Conservation (phyloP, 169 alveolate genomes). For the Nephromyces sp. region DNA sequence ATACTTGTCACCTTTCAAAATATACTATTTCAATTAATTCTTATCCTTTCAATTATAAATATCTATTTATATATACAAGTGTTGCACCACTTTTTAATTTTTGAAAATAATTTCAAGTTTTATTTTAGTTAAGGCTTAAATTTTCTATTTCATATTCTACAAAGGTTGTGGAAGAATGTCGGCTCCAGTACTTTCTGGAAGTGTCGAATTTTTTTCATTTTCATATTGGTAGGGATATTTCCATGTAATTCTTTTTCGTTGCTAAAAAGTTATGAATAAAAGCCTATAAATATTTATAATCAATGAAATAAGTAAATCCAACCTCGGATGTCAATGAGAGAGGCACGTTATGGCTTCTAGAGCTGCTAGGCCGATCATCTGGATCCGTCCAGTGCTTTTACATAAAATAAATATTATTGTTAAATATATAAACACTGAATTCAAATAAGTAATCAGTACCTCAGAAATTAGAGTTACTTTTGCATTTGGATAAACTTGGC, state of each 20-base stretch:
- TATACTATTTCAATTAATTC: too few relatives aligned
- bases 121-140: not conserved
- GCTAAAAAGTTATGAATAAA: not conserved
- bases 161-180: conserved; percentile 2
- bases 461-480: conserved; percentile 2
- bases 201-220: not conserved
- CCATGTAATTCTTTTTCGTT: conserved; percentile 6
- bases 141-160: not conserved
- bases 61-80: too few relatives aligned
- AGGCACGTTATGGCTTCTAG: not conserved
- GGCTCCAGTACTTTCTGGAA: not conserved
- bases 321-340: not conserved
- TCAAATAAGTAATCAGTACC: not conserved
- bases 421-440: not conserved
- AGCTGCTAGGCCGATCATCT: not conserved
- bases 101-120: not conserved
- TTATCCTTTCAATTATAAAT: too few relatives aligned
- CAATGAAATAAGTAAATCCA: not conserved
- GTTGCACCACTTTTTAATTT: too few relatives aligned
- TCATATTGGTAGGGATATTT: conserved; percentile 3
- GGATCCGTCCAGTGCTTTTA: not conserved
- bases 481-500: conserved; percentile 3
- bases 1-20: too few relatives aligned
- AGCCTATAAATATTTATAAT: not conserved
- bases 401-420: not conserved